phyloP scores from a whole-genome alignment of 148 eudicot genomes.

The Salicornia ramosissima region DNA sequence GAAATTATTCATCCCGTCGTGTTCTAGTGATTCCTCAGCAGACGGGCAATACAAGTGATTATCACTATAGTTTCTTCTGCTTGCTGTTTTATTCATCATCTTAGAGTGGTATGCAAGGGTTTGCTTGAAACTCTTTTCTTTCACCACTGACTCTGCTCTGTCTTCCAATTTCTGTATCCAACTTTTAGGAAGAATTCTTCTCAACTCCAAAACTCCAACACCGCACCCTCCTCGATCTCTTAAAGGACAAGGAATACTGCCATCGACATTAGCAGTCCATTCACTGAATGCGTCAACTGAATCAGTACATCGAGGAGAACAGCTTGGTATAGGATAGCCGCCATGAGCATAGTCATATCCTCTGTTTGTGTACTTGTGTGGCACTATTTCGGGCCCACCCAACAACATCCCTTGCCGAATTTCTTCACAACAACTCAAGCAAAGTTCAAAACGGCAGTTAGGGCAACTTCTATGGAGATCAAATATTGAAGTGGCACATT shows the following conservation, averaged over 20 bases:
- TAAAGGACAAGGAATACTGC: slow-evolving; percentile 59
- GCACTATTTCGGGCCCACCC: slow-evolving; percentile 37
- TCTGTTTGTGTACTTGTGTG: slow-evolving; percentile 33
- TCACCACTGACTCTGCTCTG: slow-evolving; percentile 37
- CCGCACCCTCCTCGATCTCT: slow-evolving; percentile 85
- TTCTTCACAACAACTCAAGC: slow-evolving; percentile 72
- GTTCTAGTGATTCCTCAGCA: slow-evolving; percentile 33
- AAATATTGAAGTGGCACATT: slow-evolving; percentile 77
- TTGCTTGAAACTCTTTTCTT: slow-evolving; percentile 6
- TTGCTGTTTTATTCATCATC: slow-evolving; percentile 29
- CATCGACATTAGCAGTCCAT: slow-evolving; percentile 48
- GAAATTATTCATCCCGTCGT: slow-evolving; percentile 38
- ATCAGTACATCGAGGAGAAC: slow-evolving; percentile 9
- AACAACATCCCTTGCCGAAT: slow-evolving; percentile 47
- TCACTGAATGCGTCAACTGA: not conserved
- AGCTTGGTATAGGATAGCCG: slow-evolving; percentile 49
- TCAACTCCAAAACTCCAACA: slow-evolving; percentile 48
- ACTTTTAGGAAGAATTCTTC: slow-evolving; percentile 44
- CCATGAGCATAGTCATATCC: slow-evolving; percentile 74
- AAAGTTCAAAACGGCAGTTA: slow-evolving; percentile 69
- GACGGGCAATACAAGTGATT: slow-evolving; percentile 47
- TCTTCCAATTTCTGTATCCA: slow-evolving; percentile 50
- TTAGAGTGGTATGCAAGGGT: slow-evolving; percentile 16
- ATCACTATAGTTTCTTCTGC: slow-evolving; percentile 34
- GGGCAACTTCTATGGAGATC: slow-evolving; percentile 89